Base-by-base conservation (phyloP, 495 filamentous ascomycete species). In the Penicillium goetzii region DNA sequence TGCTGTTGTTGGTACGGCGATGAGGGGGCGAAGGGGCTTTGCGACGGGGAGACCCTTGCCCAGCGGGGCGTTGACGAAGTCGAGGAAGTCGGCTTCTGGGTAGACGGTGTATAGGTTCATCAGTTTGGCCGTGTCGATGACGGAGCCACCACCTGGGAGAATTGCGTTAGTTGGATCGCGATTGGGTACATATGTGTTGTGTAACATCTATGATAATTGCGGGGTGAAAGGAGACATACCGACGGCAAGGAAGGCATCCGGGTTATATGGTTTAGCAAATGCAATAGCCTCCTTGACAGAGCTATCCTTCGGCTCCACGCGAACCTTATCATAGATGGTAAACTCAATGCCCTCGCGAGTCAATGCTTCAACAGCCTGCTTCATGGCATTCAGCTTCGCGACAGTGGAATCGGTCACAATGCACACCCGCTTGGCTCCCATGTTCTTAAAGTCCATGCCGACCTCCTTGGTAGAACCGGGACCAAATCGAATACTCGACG, bases 401-500 rank as follows among this genome's bases (percentile, higher is more conserved):
- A 99, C 91, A 38, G 84, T 96, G 51, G 74, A 72, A 72, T 99
- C 95, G 52, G 95, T 98, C 21, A 99, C 92, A 25, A 99, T 88
- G 70, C 91, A 90, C 38, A 99, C 93, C 33, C 87, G 86, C 78
- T 91, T 91, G 2, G 88, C 85, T 17, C 89, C 88, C 84, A 99
- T 86, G 72, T 98, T 99, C 76, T 85, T 85, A 68, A 99, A 89
- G 76, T 99, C 95, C 95, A 99, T 99, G 62, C 95, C 95, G n/a
- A 98, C 93, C 77, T 99, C 95, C 74, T 90, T 89, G 15, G 95
- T 99, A n/a, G 87, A 88, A 4, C 95, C 95, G 0, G 91, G 90
- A 0, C 95, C 95, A 68, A 97, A 99, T 17, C 96, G 89, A 71
- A 99, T 96, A 47, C 87, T 91, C 1, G 92, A 95, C 5, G 95